A percentile compares a stretch with the other conserved stretches of the same genome.
phyloP scores from a whole-genome alignment of 2,329 filamentous ascomycete species.

The Aspergillus calidoustus region DNA sequence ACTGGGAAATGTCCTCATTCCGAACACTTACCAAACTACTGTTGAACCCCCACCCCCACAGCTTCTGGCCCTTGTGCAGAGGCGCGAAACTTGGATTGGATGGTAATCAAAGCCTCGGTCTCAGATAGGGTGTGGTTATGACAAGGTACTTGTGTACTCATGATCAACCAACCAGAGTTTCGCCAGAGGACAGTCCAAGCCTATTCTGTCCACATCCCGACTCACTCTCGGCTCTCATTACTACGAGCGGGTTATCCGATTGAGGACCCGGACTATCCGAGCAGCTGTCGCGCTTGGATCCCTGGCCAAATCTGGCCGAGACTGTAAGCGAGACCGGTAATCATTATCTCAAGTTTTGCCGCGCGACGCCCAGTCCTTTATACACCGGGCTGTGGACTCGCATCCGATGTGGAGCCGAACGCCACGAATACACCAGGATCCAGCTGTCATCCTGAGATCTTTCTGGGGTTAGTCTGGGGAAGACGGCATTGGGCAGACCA shows the following conservation, averaged over 20 bases:
- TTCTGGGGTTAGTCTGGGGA: background rate
- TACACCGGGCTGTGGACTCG: conserved; percentile 5
- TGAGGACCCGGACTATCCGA: background rate
- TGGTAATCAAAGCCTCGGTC: too few relatives aligned
- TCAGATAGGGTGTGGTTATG: too few relatives aligned
- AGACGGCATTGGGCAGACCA: background rate
- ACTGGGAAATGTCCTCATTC: background rate
- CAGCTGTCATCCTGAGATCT: background rate
- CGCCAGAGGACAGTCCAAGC: background rate
- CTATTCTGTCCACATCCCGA: conserved; percentile 5
- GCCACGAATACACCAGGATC: background rate
- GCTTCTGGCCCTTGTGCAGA: background rate
- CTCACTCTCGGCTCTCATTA: background rate
- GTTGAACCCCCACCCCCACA: background rate
- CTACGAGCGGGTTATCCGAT: background rate
- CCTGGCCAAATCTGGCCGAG: background rate
- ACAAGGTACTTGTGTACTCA: too few relatives aligned
- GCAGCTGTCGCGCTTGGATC: background rate
- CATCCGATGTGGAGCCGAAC: conserved; percentile 8
- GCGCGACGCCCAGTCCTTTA: background rate
- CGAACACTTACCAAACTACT: background rate
- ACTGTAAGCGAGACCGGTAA: background rate
- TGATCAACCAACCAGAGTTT: too few relatives aligned
- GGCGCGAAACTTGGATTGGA: too few relatives aligned
- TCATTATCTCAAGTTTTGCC: background rate